Percentiles rank a stretch among this genome's conserved stretches.
Conservation (phyloP, 306 rosid species). For the Acacia melanoxylon region DNA sequence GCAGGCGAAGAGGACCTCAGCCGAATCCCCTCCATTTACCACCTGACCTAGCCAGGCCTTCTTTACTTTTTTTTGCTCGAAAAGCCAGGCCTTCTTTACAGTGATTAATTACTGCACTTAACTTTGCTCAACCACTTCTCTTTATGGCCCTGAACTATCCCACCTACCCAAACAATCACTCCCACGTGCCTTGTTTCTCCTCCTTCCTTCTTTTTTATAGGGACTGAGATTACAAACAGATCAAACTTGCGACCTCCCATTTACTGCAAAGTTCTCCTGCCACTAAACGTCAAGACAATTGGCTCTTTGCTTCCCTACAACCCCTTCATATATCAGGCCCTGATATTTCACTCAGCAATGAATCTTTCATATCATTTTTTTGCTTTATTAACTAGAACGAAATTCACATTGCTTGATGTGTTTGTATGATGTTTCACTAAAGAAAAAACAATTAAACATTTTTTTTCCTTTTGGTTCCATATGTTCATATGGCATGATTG, state of each 20-base stretch:
- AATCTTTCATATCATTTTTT: neutral
- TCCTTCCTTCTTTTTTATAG: too few relatives aligned
- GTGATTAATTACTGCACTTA: slow-evolving; percentile 21
- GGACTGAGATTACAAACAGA: too few relatives aligned
- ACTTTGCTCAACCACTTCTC: slow-evolving; percentile 24
- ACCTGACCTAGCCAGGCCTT: neutral
- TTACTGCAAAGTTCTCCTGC: too few relatives aligned
- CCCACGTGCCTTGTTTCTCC: neutral
- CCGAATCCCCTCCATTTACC: neutral
- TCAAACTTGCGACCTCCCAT: too few relatives aligned
- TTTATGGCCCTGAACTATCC: slow-evolving; percentile 34
- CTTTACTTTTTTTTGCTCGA: too few relatives aligned
- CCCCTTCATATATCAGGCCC: too few relatives aligned
- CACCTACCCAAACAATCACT: slow-evolving; percentile 36
- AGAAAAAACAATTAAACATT: neutral
- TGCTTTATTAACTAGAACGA: neutral
- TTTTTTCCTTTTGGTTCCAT: neutral
- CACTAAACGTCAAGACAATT: too few relatives aligned
- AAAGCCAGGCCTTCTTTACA: neutral
- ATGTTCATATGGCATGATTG: neutral
- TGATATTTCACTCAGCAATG: neutral
- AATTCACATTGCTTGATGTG: neutral
- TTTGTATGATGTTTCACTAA: neutral
- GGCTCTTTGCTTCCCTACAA: too few relatives aligned
- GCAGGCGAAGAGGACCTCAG: too few relatives aligned